Evolutionary conservation across 495 filamentous ascomycete species (phyloP), one percentile per base, ranked within the genome.

Genomic region (Neurospora sp.): DNA sequence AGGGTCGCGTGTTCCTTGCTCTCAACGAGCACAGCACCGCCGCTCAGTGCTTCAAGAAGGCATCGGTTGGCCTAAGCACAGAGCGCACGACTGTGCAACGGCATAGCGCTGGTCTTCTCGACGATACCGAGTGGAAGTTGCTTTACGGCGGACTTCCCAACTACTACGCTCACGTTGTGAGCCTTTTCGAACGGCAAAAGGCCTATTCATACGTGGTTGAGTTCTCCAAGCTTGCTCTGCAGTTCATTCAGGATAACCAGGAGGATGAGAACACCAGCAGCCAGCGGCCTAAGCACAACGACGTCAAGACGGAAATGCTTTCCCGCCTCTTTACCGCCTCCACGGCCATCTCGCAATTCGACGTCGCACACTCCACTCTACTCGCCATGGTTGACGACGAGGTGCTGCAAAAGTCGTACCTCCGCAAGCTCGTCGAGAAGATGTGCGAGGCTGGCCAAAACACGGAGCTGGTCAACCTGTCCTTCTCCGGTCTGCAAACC

Each of bases 131-230:
- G 72, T 88, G 87, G 76, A 89, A 90, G 69, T 85, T 87, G 71
- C 90, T 98, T 73, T 89, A 91, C 77, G 88, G 88, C 70, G 96
- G 94, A 9, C 85, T 96, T 39, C 85, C 93, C 4, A 88, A 89
- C 70, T 98, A 97, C 81, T 97, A 95, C 79, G 87, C 91, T 59
- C 96, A 99, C 81, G 87, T 98, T 72, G 87, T 93, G 18, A 86
- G 87, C 31, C 85, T 99, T 9, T 98, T 92, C 79, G 94, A 97
- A 75, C 86, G 89, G 76, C 86, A 87, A 68, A 90, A 90, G 69
- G 88, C 88, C 5, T 92, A 91, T 76, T 91, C 91, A 5, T 92
- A 91, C 79, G 92, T 94, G 69, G 88, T 92, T 7, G 93, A 96
- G 73, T 97, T 98, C 81, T 90, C 94, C 41, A 87, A 90, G 48